Evolutionary conservation across 805 yeast genomes (phyloP).

Genomic region (Yamadazyma phyllophila): DNA sequence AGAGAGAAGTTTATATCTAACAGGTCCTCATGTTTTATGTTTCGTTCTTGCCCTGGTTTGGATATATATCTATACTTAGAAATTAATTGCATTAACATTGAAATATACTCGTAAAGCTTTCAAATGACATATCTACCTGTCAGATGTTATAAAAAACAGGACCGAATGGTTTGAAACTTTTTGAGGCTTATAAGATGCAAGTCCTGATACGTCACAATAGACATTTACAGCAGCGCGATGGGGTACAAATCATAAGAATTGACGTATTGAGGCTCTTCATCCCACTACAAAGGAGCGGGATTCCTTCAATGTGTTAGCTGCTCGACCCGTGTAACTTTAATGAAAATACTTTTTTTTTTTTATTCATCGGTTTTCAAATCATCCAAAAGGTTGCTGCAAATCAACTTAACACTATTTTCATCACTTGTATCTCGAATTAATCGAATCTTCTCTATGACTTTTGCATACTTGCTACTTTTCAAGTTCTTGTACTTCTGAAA

Average conservation of each 20-base stretch:
- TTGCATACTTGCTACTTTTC: conserved; percentile 6
- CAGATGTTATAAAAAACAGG: too few species aligned
- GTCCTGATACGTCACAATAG: background rate
- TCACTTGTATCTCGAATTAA: conserved; percentile 21
- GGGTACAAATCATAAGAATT: background rate
- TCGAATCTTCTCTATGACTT: conserved; percentile 16
- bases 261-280: background rate
- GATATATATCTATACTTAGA: too few species aligned
- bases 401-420: conserved; percentile 18
- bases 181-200: too few species aligned
- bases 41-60: too few species aligned
- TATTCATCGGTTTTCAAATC: conserved; percentile 12
- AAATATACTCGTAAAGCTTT: too few species aligned
- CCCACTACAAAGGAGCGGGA: background rate
- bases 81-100: too few species aligned
- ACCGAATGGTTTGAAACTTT: too few species aligned
- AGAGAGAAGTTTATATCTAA: background rate
- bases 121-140: too few species aligned
- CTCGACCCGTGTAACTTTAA: background rate
- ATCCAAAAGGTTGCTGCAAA: conserved; percentile 22
- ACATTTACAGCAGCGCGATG: background rate
- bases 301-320: background rate
- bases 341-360: background rate
- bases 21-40: background rate
- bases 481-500: conserved; percentile 26